Evolutionary conservation across 2,329 filamentous ascomycete species (phyloP).

Genomic region (Mycosphaerella arachidis): DNA sequence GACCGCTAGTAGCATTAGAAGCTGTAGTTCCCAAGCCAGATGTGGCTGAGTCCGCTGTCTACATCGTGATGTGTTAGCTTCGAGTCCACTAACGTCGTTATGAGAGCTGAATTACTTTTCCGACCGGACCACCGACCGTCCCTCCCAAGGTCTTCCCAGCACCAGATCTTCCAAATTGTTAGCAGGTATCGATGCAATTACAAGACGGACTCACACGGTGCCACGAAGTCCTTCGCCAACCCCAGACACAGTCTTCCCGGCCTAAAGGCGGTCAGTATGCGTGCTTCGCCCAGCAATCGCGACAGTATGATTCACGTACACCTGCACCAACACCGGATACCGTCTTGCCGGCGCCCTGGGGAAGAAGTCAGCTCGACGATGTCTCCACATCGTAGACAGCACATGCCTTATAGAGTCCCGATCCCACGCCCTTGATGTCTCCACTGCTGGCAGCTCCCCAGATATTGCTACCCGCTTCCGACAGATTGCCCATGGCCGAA

Average conservation of each 20-base stretch:
- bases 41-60: conserved; percentile 34
- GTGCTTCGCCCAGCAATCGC: neutral
- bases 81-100: conserved; percentile 13
- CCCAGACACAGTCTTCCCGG: conserved; percentile 24
- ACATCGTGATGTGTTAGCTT: conserved; percentile 18
- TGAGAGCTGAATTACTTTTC: conserved; percentile 25
- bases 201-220: conserved; percentile 13
- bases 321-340: conserved; percentile 31
- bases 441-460: conserved; percentile 23
- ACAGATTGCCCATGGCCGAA: conserved; percentile 26
- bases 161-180: conserved; percentile 6
- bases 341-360: conserved; percentile 19
- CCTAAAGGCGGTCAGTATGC: conserved; percentile 13
- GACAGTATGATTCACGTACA: conserved; percentile 1
- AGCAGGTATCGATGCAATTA: neutral
- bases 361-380: no score
- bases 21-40: conserved; percentile 40
- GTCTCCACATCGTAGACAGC: neutral
- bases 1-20: conserved; percentile 38
- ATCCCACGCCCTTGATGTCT: conserved; percentile 29
- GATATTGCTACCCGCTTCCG: conserved; percentile 28
- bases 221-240: conserved; percentile 25
- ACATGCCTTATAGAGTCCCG: conserved; percentile 18
- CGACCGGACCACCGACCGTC: conserved; percentile 32
- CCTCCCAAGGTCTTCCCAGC: conserved; percentile 9